phyloP scores from a whole-genome alignment of 805 yeast species.

The Candida parachauliodes region DNA sequence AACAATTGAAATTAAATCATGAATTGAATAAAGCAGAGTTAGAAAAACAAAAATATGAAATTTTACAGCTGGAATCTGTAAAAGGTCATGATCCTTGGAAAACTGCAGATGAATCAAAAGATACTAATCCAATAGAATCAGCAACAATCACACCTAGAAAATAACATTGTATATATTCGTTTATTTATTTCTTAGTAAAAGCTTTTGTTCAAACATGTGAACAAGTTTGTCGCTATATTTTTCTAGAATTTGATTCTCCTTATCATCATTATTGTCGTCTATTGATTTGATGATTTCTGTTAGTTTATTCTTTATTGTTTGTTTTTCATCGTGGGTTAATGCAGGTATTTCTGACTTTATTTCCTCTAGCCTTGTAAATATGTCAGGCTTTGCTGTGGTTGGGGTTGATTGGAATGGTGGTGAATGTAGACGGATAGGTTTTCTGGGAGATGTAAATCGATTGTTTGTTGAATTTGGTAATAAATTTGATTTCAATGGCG shows the following conservation, averaged over 20 bases:
- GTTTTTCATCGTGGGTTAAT: constrained; percentile 5
- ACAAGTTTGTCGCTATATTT: constrained; percentile 37
- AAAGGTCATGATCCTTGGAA: constrained; percentile 34
- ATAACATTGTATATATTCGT: background rate
- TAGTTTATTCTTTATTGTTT: constrained; percentile 1
- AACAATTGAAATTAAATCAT: constrained; percentile 23
- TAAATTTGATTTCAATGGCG: constrained; percentile 17
- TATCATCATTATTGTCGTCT: constrained; percentile 1
- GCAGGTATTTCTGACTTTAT: background rate
- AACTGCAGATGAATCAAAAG: constrained; percentile 25
- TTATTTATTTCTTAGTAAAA: constrained; percentile 8
- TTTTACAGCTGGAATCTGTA: background rate
- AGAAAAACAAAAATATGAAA: constrained; percentile 13
- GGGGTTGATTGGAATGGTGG: background rate
- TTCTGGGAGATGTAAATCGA: background rate
- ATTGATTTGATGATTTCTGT: constrained; percentile 1
- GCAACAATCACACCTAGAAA: constrained; percentile 34
- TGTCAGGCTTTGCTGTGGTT: constrained; percentile 5
- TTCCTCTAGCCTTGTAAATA: constrained; percentile 7
- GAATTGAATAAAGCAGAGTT: constrained; percentile 28
- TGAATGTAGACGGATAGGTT: constrained; percentile 1
- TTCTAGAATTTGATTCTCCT: constrained; percentile 24
- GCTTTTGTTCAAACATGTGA: constrained; percentile 24
- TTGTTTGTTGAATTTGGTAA: background rate
- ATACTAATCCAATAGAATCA: constrained; percentile 32